phyloP scores from a whole-genome alignment of 2,329 filamentous ascomycete species.

The Fusarium sp. region DNA sequence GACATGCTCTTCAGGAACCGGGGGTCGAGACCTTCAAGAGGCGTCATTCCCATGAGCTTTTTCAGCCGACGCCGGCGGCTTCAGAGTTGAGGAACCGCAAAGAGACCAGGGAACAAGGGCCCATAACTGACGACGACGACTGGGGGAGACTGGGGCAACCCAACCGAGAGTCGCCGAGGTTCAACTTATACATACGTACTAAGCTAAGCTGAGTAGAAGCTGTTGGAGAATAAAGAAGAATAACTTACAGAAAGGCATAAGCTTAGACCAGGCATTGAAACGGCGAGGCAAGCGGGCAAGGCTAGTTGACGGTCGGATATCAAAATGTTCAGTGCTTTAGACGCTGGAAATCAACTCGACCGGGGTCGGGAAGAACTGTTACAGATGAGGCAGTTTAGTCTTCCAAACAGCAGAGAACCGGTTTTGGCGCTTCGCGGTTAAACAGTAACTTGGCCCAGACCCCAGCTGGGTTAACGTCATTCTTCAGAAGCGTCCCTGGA shows the following conservation, averaged over 20 bases:
- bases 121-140: slow-evolving; percentile 8
- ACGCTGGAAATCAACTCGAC: slow-evolving; percentile 11
- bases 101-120: slow-evolving; percentile 20
- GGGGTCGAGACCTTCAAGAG: slow-evolving; percentile 24
- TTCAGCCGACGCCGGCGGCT: slow-evolving; percentile 31
- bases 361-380: slow-evolving; percentile 38
- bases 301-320: slow-evolving; percentile 25
- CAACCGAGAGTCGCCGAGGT: slow-evolving; percentile 38
- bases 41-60: slow-evolving; percentile 13
- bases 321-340: slow-evolving; percentile 10
- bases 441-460: slow-evolving; percentile 22
- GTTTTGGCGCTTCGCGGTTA: slow-evolving; percentile 25
- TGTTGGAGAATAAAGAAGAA: slow-evolving; percentile 25
- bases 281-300: slow-evolving; percentile 29
- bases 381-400: slow-evolving; percentile 31
- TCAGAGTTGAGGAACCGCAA: slow-evolving; percentile 31
- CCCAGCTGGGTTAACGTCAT: slow-evolving; percentile 40
- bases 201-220: background rate
- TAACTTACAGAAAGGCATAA: slow-evolving; percentile 25
- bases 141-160: slow-evolving; percentile 14
- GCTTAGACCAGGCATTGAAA: slow-evolving; percentile 40
- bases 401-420: slow-evolving; percentile 38
- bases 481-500: slow-evolving; percentile 9
- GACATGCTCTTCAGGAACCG: slow-evolving; percentile 29
- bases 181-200: slow-evolving; percentile 20